Evolutionary conservation across 805 yeast genomes (phyloP), one percentile per base, ranked within the genome.

Genomic region (Sugiyamaella americana): DNA sequence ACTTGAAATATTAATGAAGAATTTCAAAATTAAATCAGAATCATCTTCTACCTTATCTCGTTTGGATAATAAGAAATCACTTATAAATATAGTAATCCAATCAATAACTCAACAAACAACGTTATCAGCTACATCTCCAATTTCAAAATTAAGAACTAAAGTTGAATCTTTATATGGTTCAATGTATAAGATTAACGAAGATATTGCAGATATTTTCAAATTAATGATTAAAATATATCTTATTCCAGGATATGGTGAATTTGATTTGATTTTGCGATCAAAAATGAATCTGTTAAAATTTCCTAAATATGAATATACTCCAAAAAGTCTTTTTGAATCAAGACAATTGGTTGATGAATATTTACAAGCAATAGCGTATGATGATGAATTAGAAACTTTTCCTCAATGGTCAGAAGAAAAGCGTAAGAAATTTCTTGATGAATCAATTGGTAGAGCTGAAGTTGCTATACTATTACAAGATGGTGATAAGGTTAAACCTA

Each of bases 281-380:
- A 54, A 54, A 20, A 59, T 60, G 63, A 41, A 48, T 6, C 46
- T 57, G 41, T 51, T 56, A n/a, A 22, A 44, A 8, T 60, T 57
- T 43, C 43, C 37, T 4, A 32, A 41, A 13, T 59, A 58, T 38
- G 50, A 50, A 5, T 13, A 29, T 13, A 34, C 54, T 2, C 58
- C 56, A 23, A 37, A 37, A 3, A 58, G 60, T 3, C 20, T 59
- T 2, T 60, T 60, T 39, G 43, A 41, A 3, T 29, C 41, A 29
- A 16, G 22, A 18, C 49, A 46, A n/a, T 46, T 24, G 0, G 51
- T 56, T 26, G 47, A 41, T 1, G 55, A 52, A 11, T 60, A 55
- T 34, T 50, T 46, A 19, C 44, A 13, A 2, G 61, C 64, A 0
- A 35, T 55, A 2, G 44, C 35, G 17, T 29, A 55, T 10, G 51